phyloP scores from a whole-genome alignment of 2,329 filamentous ascomycete genomes.

The Apiospora pterosperma region DNA sequence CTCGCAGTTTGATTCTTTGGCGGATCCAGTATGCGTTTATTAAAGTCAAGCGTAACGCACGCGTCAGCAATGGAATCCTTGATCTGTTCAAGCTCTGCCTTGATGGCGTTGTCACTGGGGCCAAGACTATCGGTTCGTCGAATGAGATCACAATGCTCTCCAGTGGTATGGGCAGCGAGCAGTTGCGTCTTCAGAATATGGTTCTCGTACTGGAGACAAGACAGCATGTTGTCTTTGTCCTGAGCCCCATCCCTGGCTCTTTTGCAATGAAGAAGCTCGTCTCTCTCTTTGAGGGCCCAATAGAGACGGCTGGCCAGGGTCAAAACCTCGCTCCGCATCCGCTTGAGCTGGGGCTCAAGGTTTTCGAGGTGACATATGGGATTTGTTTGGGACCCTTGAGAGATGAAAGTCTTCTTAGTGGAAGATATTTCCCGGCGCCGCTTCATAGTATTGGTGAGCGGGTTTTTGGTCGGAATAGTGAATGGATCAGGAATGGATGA shows the following conservation, averaged over 20 bases:
- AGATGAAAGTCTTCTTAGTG: background rate
- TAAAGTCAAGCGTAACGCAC: background rate
- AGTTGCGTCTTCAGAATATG: background rate
- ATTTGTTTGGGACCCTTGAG: background rate
- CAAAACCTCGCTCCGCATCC: background rate
- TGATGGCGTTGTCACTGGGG: background rate
- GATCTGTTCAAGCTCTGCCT: background rate
- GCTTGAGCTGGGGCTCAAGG: background rate
- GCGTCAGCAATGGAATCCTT: background rate
- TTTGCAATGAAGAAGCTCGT: background rate
- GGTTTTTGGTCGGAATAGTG: too few species aligned
- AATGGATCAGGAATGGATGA: too few species aligned
- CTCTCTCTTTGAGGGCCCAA: background rate
- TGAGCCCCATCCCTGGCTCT: background rate
- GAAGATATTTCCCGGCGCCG: too few species aligned
- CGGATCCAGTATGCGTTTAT: background rate
- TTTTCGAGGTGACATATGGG: background rate
- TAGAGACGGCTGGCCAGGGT: background rate
- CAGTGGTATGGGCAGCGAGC: background rate
- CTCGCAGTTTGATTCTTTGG: background rate
- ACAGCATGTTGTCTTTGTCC: background rate
- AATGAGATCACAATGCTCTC: background rate
- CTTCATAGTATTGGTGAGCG: too few species aligned
- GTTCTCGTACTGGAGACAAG: background rate
- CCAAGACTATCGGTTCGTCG: background rate